phyloP scores from a whole-genome alignment of 768 basidiomycete species.

The Strobilomyces echinocephalus region DNA sequence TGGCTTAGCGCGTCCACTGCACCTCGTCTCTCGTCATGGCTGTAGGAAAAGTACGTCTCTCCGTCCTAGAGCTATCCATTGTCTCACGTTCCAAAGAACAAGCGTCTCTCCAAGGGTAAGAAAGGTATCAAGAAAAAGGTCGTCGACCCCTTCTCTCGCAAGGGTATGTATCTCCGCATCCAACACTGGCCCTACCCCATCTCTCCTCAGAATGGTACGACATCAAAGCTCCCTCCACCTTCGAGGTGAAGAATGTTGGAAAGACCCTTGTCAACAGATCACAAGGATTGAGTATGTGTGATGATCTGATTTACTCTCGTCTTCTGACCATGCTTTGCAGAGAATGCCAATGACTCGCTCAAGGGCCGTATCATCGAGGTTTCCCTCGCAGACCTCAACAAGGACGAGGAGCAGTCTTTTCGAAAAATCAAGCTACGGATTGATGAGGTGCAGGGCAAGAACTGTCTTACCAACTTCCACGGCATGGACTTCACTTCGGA shows the following conservation, averaged over 20 bases:
- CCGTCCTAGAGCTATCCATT: background rate
- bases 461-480: conserved; percentile 99
- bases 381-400: conserved; percentile 96
- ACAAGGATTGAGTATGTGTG: conserved; percentile 87
- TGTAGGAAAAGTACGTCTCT: conserved; percentile 72
- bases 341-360: conserved; percentile 97
- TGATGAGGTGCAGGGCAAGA: conserved; percentile 96
- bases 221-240: conserved; percentile 96
- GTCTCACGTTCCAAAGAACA: conserved; percentile 59
- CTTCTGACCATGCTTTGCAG: conserved; percentile 37
- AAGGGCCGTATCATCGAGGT: conserved; percentile 96
- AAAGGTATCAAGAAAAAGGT: conserved; percentile 99
- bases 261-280: conserved; percentile 99
- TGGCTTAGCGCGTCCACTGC: conserved; percentile 10
- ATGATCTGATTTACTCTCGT: background rate
- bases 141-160: conserved; percentile 99
- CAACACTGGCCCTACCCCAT: background rate
- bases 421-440: conserved; percentile 98
- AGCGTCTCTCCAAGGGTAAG: conserved; percentile 96
- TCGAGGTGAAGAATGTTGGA: conserved; percentile 94
- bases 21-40: conserved; percentile 61
- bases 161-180: conserved; percentile 53
- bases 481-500: conserved; percentile 99
- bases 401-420: conserved; percentile 99
- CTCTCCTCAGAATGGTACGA: conserved; percentile 89